These are phyloP conservation scores for Leishmania guyanensis DNA, from an alignment of 208 protist species.

Conservation along the genomic window DNA sequence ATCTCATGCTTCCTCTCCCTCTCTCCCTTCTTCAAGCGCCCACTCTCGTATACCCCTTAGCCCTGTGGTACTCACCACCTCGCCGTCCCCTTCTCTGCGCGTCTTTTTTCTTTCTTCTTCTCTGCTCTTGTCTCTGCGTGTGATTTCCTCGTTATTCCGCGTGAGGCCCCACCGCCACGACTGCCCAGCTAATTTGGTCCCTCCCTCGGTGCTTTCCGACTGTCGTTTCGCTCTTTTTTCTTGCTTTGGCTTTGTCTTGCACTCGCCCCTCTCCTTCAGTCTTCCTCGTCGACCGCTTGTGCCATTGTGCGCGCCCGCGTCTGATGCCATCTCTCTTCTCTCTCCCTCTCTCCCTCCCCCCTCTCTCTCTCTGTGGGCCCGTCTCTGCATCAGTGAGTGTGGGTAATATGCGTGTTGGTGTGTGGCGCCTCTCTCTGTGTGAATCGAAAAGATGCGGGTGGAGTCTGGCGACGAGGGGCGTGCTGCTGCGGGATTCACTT, in stretches of 20 bases:
- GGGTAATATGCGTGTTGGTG: not conserved
- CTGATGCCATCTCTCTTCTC: not conserved
- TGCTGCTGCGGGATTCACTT: not conserved
- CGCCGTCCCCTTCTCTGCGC: not conserved
- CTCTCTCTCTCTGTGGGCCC: not conserved
- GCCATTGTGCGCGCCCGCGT: not conserved
- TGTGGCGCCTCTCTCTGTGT: not conserved
- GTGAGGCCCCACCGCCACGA: not conserved
- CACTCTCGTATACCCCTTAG: not conserved
- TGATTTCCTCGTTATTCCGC: not conserved
- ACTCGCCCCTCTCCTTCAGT: not conserved
- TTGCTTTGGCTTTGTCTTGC: no score
- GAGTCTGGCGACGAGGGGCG: not conserved
- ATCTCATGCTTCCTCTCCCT: not conserved
- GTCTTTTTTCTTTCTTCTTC: not conserved
- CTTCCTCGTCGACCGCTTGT: not conserved
- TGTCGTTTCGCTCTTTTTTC: not conserved
- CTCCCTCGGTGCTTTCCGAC: not conserved
- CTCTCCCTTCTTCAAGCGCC: not conserved
- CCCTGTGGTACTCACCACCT: not conserved
- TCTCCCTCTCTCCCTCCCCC: not conserved
- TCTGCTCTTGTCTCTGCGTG: not conserved
- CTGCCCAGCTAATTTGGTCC: not conserved
- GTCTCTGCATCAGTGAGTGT: not conserved
- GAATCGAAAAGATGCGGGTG: not conserved